Evolutionary conservation across 352 stramenopile species (phyloP).

Genomic region (Phytophthora idaei): DNA sequence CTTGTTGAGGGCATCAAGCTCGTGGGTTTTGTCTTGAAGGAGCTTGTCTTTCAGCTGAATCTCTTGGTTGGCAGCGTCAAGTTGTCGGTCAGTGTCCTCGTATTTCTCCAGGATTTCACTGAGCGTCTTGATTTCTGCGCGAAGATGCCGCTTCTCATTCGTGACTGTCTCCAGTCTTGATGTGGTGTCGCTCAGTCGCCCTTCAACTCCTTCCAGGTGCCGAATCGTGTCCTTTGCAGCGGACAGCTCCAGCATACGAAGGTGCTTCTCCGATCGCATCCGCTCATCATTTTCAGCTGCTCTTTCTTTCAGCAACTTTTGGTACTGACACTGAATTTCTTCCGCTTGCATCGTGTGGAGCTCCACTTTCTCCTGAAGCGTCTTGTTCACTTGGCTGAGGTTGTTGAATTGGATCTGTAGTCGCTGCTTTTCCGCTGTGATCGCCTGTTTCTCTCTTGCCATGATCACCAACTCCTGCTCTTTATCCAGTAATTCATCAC

Average conservation of each 20-base stretch:
- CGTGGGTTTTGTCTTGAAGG: conserved; percentile 24
- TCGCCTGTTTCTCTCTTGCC: conserved; percentile 40
- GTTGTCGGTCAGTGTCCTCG: conserved; percentile 20
- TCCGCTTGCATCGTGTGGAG: conserved; percentile 48
- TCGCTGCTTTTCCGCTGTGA: conserved; percentile 44
- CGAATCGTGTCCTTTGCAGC: conserved; percentile 47
- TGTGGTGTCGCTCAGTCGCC: conserved; percentile 22
- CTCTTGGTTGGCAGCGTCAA: conserved; percentile 23
- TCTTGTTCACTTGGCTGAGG: conserved; percentile 30
- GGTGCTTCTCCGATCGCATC: conserved; percentile 46
- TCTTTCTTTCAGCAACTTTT: conserved; percentile 39
- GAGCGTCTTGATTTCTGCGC: conserved; percentile 17
- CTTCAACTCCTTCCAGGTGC: conserved; percentile 49
- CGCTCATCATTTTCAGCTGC: conserved; percentile 53
- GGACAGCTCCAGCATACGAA: conserved; percentile 52
- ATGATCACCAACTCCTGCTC: conserved; percentile 43
- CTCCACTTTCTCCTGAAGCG: conserved; percentile 46
- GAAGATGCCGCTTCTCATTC: conserved; percentile 24
- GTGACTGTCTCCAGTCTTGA: conserved; percentile 16
- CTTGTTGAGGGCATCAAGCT: conserved; percentile 6
- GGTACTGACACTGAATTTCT: conserved; percentile 45
- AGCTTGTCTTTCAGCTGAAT: conserved; percentile 15
- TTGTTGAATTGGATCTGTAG: conserved; percentile 64
- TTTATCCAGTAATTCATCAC: conserved; percentile 44
- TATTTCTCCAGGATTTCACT: conserved; percentile 14